phyloP scores from a whole-genome alignment of 1,284 basidiomycete genomes.

The Laetiporus sulphureus region DNA sequence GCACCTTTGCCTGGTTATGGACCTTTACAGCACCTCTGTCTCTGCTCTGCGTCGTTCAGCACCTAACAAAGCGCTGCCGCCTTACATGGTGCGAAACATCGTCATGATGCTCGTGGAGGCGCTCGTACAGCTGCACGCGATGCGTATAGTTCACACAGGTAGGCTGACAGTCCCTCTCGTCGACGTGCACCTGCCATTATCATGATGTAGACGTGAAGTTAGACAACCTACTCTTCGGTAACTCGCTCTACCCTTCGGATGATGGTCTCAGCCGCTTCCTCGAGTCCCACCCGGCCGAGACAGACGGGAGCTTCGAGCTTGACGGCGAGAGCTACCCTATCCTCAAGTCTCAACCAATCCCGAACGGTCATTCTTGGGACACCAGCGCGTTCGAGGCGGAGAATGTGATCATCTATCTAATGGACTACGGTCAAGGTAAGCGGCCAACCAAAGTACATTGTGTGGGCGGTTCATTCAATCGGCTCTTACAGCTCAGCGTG shows the following conservation, averaged over 20 bases:
- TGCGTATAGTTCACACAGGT: constrained; percentile 16
- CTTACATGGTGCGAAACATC: too few species aligned
- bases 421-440: constrained; percentile 14
- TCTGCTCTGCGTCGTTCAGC: too few species aligned
- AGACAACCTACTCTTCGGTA: constrained; percentile 12
- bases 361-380: constrained; percentile 5
- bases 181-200: not conserved
- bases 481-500: too few species aligned
- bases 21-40: too few species aligned
- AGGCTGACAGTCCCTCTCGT: not conserved
- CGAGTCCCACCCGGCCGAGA: constrained; percentile 1
- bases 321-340: constrained; percentile 8
- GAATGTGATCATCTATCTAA: constrained; percentile 5
- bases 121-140: constrained; percentile 9
- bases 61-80: too few species aligned
- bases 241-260: constrained; percentile 5
- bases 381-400: constrained; percentile 10
- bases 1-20: too few species aligned
- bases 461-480: too few species aligned
- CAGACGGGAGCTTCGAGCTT: constrained; percentile 6
- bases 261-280: constrained; percentile 4
- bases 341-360: constrained; percentile 11
- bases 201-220: constrained; percentile 11
- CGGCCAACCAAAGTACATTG: too few species aligned
- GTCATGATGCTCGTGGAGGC: constrained; percentile 7